Conservation (phyloP, 176 grass and related monocot genomes). For the Alloteropsis semialata region DNA sequence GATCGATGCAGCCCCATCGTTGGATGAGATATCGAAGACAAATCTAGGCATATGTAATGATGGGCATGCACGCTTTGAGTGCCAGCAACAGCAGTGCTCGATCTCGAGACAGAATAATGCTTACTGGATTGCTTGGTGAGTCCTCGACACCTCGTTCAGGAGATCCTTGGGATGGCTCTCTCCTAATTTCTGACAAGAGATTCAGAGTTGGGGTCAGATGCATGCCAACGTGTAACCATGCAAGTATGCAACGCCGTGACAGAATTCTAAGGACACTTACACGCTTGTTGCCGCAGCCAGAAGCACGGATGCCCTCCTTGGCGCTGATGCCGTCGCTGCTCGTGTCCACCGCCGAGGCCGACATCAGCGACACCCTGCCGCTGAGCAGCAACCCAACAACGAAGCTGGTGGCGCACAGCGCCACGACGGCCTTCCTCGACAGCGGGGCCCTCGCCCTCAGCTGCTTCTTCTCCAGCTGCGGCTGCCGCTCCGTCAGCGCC, state of each 20-base stretch:
- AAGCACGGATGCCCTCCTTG: conserved; percentile 1
- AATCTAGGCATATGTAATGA: neutral
- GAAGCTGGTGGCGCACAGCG: conserved; percentile 63
- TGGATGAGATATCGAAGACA: neutral
- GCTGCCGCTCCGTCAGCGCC: conserved; percentile 58
- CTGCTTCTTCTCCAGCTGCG: conserved; percentile 69
- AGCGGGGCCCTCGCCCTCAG: conserved; percentile 40
- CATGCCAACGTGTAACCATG: neutral
- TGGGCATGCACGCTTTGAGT: neutral
- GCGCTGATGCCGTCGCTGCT: neutral
- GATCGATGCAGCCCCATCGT: neutral
- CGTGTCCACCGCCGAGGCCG: neutral
- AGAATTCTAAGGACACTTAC: conserved; percentile 29
- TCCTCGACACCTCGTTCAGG: conserved; percentile 66
- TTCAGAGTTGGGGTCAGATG: neutral
- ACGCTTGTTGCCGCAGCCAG: conserved; percentile 45
- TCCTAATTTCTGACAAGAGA: conserved; percentile 35
- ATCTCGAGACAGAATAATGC: neutral
- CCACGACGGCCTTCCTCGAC: conserved; percentile 45
- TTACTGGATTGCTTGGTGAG: conserved; percentile 75
- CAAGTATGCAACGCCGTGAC: neutral
- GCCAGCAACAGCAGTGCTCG: too few relatives aligned
- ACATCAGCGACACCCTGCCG: conserved; percentile 28
- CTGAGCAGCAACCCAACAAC: conserved; percentile 55
- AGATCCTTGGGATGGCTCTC: conserved; percentile 51